Evolutionary conservation across 2,329 filamentous ascomycete genomes (phyloP).

Genomic region (Calonectria pteridis): DNA sequence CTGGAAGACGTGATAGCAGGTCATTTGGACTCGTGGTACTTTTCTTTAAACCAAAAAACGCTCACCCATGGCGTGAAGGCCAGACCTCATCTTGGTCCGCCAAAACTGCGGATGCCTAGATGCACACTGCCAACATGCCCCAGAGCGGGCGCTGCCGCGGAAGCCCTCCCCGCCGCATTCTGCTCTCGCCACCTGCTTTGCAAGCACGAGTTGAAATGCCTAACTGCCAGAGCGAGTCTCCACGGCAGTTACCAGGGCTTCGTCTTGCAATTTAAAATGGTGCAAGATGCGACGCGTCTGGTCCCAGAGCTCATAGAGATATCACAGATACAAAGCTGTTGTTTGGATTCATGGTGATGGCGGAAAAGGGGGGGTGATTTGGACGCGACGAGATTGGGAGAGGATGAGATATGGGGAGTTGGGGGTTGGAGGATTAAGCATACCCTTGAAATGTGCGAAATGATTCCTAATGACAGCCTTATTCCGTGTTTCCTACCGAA

Average conservation of each 20-base stretch:
- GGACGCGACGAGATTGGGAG: constrained; percentile 40
- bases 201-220: constrained; percentile 34
- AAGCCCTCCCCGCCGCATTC: constrained; percentile 32
- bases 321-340: constrained; percentile 48
- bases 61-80: constrained; percentile 39
- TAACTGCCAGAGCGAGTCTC: constrained; percentile 41
- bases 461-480: constrained; percentile 37
- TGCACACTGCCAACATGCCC: constrained; percentile 22
- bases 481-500: constrained; percentile 44
- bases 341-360: constrained; percentile 43
- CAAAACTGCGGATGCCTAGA: constrained; percentile 40
- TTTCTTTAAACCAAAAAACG: constrained; percentile 39
- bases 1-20: constrained; percentile 37
- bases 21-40: constrained; percentile 39
- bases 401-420: constrained; percentile 33
- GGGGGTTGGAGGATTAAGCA: constrained; percentile 44
- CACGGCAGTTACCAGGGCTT: constrained; percentile 40
- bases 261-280: constrained; percentile 47
- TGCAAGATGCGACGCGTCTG: constrained; percentile 41
- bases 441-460: constrained; percentile 48
- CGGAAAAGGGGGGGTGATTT: constrained; percentile 15
- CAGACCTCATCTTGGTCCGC: constrained; percentile 37
- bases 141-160: constrained; percentile 16
- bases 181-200: constrained; percentile 38
- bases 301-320: constrained; percentile 45